Evolutionary conservation across 331 rosid species (phyloP).

Genomic region (Quercus tomentella): DNA sequence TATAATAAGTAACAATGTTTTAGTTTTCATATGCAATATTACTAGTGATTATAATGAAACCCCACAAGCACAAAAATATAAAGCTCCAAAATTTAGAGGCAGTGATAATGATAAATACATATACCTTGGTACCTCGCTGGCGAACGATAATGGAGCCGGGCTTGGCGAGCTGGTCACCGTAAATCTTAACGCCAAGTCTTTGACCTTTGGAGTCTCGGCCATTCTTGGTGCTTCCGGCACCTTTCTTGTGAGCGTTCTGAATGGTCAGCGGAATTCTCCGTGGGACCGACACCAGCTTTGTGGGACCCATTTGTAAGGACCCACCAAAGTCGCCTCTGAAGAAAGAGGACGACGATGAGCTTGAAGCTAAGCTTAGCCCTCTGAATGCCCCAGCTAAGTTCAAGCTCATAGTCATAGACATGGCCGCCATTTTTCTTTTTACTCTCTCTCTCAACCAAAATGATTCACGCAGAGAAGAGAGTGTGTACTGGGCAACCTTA

Average conservation of each 20-base stretch:
- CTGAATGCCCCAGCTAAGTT: constrained; percentile 66
- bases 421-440: constrained; percentile 34
- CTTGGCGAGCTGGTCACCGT: constrained; percentile 81
- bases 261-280: constrained; percentile 50
- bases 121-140: constrained; percentile 92
- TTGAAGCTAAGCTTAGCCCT: constrained; percentile 58
- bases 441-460: neutral
- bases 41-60: too few species aligned
- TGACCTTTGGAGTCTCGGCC: constrained; percentile 84
- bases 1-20: too few species aligned
- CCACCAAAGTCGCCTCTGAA: constrained; percentile 47
- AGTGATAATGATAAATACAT: neutral
- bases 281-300: constrained; percentile 32
- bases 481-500: neutral
- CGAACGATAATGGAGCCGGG: constrained; percentile 90
- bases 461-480: neutral
- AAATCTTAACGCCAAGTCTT: constrained; percentile 91
- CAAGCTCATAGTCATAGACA: constrained; percentile 47
- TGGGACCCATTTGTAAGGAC: constrained; percentile 11
- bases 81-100: too few species aligned
- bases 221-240: constrained; percentile 97
- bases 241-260: constrained; percentile 90
- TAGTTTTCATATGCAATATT: too few species aligned
- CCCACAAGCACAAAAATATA: too few species aligned
- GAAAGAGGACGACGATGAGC: constrained; percentile 46